Conservation (phyloP, 2,329 filamentous ascomycete species). For the Trichoderma atrobrunneum region DNA sequence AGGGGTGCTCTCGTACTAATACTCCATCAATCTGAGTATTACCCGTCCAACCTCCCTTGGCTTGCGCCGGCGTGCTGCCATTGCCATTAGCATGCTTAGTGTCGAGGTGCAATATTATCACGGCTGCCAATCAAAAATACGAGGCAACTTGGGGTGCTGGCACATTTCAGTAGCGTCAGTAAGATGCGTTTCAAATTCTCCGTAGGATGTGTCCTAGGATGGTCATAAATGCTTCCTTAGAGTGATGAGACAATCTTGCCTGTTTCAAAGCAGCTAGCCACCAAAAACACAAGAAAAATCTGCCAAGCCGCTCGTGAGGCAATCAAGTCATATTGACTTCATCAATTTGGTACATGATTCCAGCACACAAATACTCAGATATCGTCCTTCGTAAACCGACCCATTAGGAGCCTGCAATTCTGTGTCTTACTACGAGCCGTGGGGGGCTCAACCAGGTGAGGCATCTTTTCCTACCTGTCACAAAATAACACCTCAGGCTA, state of each 20-base stretch:
- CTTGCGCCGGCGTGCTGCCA: neutral
- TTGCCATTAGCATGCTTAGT: neutral
- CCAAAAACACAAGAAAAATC: neutral
- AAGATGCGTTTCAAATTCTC: neutral
- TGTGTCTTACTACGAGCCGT: constrained; percentile 6
- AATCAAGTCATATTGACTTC: neutral
- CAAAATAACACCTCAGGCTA: neutral
- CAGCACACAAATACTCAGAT: neutral
- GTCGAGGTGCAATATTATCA: neutral
- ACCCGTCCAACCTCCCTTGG: neutral
- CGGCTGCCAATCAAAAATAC: neutral
- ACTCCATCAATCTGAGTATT: neutral
- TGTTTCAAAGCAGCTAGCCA: neutral
- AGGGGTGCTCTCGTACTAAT: neutral
- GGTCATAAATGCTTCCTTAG: neutral
- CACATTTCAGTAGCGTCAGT: neutral
- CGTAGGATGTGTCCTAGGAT: neutral
- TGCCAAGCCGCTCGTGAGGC: neutral
- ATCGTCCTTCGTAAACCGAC: neutral
- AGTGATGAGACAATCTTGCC: no score
- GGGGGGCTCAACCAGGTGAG: neutral
- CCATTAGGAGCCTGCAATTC: neutral
- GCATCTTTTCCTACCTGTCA: neutral
- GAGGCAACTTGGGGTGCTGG: neutral
- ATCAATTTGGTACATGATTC: neutral